Evolutionary conservation across 441 rosid genomes (phyloP).

Genomic region (Lagerstroemia fauriei): DNA sequence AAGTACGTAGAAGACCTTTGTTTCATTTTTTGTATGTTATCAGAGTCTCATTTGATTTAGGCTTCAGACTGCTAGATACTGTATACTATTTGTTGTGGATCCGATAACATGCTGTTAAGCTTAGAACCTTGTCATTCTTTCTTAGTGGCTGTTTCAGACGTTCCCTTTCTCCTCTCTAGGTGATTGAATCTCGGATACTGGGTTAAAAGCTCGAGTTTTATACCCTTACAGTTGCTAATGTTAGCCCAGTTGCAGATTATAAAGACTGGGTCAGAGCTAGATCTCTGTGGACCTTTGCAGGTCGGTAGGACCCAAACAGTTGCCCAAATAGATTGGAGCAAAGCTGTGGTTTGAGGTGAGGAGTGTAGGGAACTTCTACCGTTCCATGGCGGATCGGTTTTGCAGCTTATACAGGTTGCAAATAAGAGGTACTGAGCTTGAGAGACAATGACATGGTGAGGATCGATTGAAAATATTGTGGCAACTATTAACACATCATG

Average conservation of each 20-base stretch:
- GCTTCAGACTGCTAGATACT: background rate
- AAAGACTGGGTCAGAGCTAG: background rate
- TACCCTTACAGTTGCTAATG: background rate
- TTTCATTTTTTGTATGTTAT: background rate
- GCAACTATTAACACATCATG: too few relatives aligned
- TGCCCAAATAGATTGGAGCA: too few relatives aligned
- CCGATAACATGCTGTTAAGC: background rate
- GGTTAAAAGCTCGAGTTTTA: background rate
- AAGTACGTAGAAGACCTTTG: background rate
- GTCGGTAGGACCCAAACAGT: too few relatives aligned
- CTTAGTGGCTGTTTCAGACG: background rate
- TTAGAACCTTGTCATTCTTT: slow-evolving; percentile 1
- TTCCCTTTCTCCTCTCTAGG: background rate
- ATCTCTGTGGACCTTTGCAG: background rate
- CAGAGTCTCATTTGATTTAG: background rate
- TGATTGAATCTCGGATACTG: background rate
- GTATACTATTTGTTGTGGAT: background rate
- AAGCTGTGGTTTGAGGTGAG: too few relatives aligned
- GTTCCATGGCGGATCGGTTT: too few relatives aligned
- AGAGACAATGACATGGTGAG: background rate
- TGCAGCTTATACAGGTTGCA: background rate
- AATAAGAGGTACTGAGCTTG: background rate
- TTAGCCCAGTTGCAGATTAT: background rate
- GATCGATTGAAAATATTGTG: background rate
- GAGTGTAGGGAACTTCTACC: too few relatives aligned